Evolutionary conservation across 2,329 filamentous ascomycete genomes (phyloP), one percentile per base, ranked within the genome.

Genomic region (Colletotrichum destructivum): DNA sequence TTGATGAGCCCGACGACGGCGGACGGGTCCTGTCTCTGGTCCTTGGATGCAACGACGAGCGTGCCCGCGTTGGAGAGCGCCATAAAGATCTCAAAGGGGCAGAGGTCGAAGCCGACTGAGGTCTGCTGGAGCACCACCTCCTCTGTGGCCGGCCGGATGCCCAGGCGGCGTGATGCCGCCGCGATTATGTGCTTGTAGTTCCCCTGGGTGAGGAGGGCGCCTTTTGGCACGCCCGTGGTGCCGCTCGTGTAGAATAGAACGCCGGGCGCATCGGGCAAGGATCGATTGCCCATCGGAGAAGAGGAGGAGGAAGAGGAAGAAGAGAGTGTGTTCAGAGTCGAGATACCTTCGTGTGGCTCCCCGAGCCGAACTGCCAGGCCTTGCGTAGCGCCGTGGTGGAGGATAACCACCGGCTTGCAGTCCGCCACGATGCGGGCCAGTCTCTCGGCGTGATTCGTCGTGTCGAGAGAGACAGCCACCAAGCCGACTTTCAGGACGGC

Each of bases 91-190:
- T 86, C 81, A 2, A 74, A 74, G 0, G 84, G 47, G 0, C 82
- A 83, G 65, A 85, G 74, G 63, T 87, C 84, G 71, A 86, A 86
- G 12, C 77, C 78, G 40, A 78, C 78, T 0, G 83, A 76, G 18
- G 77, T 83, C 60, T 85, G 82, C 60, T 84, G 82, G 0, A 85
- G 75, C 0, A 82, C 77, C 1, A 72, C 74, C 26, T 80, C 80
- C 1, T 73, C 4, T 0, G n/a, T 3, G 35, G 9, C 35, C 8
- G n/a, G 69, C 0, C 74, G 73, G 0, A 80, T 61, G 0, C 21
- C 9, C 3, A 73, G 66, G 6, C 72, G 73, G 11, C 69, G 56
- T 4, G 68, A 69, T 2, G 60, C 47, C 16, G 73, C 74, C 1
- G 21, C 31, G 9, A 80, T 71, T 15, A 77, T 62, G 65, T 81